phyloP scores from a whole-genome alignment of 2,329 filamentous ascomycete genomes.

The Pyrenophora tritici-repentis region DNA sequence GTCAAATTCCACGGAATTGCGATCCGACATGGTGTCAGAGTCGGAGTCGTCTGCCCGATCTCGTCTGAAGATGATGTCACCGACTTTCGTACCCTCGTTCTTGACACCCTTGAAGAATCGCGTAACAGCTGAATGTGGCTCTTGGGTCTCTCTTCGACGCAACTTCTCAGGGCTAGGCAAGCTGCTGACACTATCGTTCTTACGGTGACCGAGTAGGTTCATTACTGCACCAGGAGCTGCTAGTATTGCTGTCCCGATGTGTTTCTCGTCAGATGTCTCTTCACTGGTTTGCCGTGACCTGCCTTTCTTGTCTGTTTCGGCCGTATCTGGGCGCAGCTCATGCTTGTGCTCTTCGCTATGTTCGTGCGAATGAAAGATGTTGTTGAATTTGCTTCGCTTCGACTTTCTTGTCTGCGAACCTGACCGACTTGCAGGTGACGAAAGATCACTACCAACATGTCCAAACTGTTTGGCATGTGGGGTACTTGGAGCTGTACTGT shows the following conservation, averaged over 20 bases:
- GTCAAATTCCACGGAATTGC: conserved; percentile 48
- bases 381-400: conserved; percentile 47
- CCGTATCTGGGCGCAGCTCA: conserved; percentile 24
- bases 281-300: conserved; percentile 38
- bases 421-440: conserved; percentile 43
- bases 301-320: conserved; percentile 30
- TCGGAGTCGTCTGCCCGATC: conserved; percentile 56
- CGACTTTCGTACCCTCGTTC: conserved; percentile 66
- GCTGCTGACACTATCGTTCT: conserved; percentile 47
- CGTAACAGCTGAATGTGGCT: conserved; percentile 62
- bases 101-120: conserved; percentile 80
- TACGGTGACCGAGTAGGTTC: conserved; percentile 41
- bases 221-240: conserved; percentile 43
- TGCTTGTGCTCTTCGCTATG: conserved; percentile 41
- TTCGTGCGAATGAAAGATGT: conserved; percentile 49
- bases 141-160: conserved; percentile 48
- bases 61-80: conserved; percentile 64
- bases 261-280: conserved; percentile 38
- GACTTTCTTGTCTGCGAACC: conserved; percentile 41
- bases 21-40: conserved; percentile 52
- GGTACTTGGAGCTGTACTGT: conserved; percentile 48
- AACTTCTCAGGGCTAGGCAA: conserved; percentile 36
- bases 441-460: conserved; percentile 42
- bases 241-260: conserved; percentile 36
- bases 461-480: conserved; percentile 42